Base-by-base conservation (phyloP, 805 yeast genomes). In the Nakazawaea sp. region DNA sequence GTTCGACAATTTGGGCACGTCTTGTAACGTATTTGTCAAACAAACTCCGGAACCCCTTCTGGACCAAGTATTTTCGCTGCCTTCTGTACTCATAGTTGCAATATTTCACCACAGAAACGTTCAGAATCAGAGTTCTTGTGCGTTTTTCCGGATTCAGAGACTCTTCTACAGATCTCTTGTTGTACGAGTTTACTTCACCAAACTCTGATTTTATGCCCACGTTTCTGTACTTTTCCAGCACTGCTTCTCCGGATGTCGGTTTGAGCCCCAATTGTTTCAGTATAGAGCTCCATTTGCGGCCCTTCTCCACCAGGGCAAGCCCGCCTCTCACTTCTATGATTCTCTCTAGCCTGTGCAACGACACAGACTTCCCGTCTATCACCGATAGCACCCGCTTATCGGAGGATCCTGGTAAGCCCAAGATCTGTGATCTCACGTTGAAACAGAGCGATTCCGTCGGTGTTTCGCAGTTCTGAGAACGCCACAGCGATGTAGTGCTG, bases 181-280 rank as follows among this genome's bases (percentile, higher is more conserved):
- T n/a, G n/a, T n/a, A n/a, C n/a, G n/a, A n/a, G n/a, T n/a, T n/a
- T n/a, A n/a, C n/a, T n/a, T n/a, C n/a, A n/a, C n/a, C n/a, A n/a
- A n/a, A n/a, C n/a, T n/a, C n/a, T n/a, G n/a, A n/a, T n/a, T n/a
- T n/a, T n/a, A n/a, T n/a, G n/a, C n/a, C n/a, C n/a, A n/a, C n/a
- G n/a, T n/a, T n/a, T n/a, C n/a, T n/a, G n/a, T n/a, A n/a, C n/a
- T n/a, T n/a, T n/a, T n/a, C n/a, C n/a, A n/a, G n/a, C n/a, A n/a
- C n/a, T n/a, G n/a, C n/a, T n/a, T n/a, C n/a, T n/a, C n/a, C n/a
- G n/a, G n/a, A n/a, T n/a, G n/a, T n/a, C n/a, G n/a, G n/a, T n/a
- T n/a, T n/a, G n/a, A n/a, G n/a, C 0, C 95, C 94, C 34, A 86
- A 59, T 47, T 84, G 95, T 38, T 88, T 65, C 11, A 90, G 90